Percentiles rank a stretch among this genome's conserved stretches.
phyloP scores from a whole-genome alignment of 108 stramenopile species.

The Cyclotella baltica region DNA sequence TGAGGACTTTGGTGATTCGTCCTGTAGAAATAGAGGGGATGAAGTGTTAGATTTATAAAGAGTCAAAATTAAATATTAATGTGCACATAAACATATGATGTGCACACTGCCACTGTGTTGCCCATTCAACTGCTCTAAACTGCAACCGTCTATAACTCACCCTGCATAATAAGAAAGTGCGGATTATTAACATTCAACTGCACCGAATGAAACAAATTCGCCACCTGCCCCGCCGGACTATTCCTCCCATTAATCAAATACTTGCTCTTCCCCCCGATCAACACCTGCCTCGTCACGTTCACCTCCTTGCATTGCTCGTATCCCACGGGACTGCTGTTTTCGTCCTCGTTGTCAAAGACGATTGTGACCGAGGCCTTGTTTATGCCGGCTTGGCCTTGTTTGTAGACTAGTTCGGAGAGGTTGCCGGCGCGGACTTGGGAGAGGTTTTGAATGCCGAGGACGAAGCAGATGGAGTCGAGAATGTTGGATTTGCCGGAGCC shows the following conservation, averaged over 20 bases:
- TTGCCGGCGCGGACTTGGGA: slow-evolving; percentile 97
- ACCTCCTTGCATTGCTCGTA: slow-evolving; percentile 94
- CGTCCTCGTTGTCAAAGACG: slow-evolving; percentile 96
- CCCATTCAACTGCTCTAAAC: background rate
- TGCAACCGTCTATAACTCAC: slow-evolving; percentile 23
- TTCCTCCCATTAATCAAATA: slow-evolving; percentile 98
- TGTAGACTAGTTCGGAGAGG: slow-evolving; percentile 99
- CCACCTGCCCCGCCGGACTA: slow-evolving; percentile 93
- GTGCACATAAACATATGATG: background rate
- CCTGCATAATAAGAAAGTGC: slow-evolving; percentile 99
- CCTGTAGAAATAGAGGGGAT: slow-evolving; percentile 48
- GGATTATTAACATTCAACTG: slow-evolving; percentile 99
- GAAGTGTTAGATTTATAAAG: background rate
- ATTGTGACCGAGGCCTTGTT: slow-evolving; percentile 98
- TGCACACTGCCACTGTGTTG: too few relatives aligned
- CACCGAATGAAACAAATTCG: slow-evolving; percentile 99
- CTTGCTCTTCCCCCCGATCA: slow-evolving; percentile 97
- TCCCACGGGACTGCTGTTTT: slow-evolving; percentile 89
- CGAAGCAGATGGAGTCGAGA: slow-evolving; percentile 98
- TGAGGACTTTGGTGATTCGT: slow-evolving; percentile 98
- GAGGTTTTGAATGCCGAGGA: slow-evolving; percentile 98
- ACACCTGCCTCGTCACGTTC: slow-evolving; percentile 96
- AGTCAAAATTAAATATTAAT: background rate
- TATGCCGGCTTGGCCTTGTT: slow-evolving; percentile 99
- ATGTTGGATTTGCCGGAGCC: slow-evolving; percentile 99